Evolutionary conservation across 495 filamentous ascomycete genomes (phyloP), one percentile per base, ranked within the genome.

Genomic region (Aspergillus diversus): DNA sequence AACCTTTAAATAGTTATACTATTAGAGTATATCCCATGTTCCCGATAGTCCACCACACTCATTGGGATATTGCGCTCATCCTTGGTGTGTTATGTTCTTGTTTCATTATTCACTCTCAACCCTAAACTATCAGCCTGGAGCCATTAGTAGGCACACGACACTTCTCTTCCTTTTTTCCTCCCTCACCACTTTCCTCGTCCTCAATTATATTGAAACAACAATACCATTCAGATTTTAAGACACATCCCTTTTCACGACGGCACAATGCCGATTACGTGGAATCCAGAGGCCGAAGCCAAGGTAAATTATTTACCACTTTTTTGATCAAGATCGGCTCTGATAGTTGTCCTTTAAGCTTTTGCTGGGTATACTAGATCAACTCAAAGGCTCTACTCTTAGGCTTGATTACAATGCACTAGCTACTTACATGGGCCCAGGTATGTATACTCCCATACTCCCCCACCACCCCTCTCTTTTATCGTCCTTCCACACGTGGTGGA

Each of bases 401-500:
- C 21, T 62, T 9, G 43, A 62, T 27, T 62, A 62, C 33, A 35
- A 56, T 3, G 42, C 52, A 5, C 33, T 62, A 7, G 60, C 60
- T 33, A 31, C 39, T 1, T 49, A 55, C 21, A 56, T 62, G 53
- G 60, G 60, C 12, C 52, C 52, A n/a, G 60, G 60, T 62, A 49
- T 32, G 34, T 11, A 4, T 16, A 12, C 33, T 33, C 32, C n/a
- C n/a, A n/a, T n/a, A n/a, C n/a, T n/a, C n/a, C n/a, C n/a, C 11
- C 8, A n/a, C 13, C 8, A 15, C 8, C 32, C 15, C 13, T 21
- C 21, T 43, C 39, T 43, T 43, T 9, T 12, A 43, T 43, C 12
- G n/a, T 7, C 9, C n/a, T 8, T 27, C 21, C 21, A 27, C 21
- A 43, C 4, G 39, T 43, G 39, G 39, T 27, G 21, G 21, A 27